phyloP scores from a whole-genome alignment of 768 basidiomycete species.

The Trichaptum fuscoviolaceum region DNA sequence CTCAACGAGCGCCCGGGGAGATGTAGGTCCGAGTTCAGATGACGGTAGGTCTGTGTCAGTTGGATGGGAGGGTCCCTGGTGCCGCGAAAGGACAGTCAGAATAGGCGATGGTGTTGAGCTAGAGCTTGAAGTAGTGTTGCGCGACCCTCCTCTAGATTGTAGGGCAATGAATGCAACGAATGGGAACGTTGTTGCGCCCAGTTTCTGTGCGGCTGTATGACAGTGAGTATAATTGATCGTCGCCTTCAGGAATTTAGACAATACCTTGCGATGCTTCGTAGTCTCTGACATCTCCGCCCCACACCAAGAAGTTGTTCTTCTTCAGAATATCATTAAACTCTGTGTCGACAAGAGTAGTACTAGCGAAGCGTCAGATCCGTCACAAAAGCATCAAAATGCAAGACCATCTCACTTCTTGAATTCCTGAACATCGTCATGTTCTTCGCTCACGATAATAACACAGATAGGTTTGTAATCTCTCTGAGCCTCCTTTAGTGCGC shows the following conservation, averaged over 20 bases:
- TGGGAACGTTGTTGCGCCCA: constrained; percentile 88
- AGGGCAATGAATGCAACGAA: constrained; percentile 90
- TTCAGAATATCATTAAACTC: constrained; percentile 61
- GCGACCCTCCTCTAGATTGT: constrained; percentile 49
- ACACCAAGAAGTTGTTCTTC: constrained; percentile 75
- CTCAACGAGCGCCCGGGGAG: constrained; percentile 52
- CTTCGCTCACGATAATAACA: constrained; percentile 77
- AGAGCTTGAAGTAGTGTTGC: constrained; percentile 30
- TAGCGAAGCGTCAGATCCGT: constrained; percentile 23
- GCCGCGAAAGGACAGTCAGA: constrained; percentile 81
- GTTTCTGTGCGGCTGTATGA: constrained; percentile 53
- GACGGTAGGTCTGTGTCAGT: constrained; percentile 33
- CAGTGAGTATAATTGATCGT: constrained; percentile 11
- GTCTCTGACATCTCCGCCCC: constrained; percentile 89
- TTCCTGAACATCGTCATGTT: constrained; percentile 83
- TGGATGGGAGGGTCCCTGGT: constrained; percentile 60
- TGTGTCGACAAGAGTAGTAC: constrained; percentile 71
- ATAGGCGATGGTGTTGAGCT: constrained; percentile 33
- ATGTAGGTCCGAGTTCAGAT: constrained; percentile 41
- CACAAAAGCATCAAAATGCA: neutral
- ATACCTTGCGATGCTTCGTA: constrained; percentile 75
- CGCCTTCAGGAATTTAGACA: constrained; percentile 4
- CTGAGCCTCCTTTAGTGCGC: constrained; percentile 65
- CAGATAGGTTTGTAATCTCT: constrained; percentile 71
- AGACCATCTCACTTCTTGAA: constrained; percentile 66